Base-by-base conservation (phyloP, 768 basidiomycete species). In the Hygrocybe coccinea region DNA sequence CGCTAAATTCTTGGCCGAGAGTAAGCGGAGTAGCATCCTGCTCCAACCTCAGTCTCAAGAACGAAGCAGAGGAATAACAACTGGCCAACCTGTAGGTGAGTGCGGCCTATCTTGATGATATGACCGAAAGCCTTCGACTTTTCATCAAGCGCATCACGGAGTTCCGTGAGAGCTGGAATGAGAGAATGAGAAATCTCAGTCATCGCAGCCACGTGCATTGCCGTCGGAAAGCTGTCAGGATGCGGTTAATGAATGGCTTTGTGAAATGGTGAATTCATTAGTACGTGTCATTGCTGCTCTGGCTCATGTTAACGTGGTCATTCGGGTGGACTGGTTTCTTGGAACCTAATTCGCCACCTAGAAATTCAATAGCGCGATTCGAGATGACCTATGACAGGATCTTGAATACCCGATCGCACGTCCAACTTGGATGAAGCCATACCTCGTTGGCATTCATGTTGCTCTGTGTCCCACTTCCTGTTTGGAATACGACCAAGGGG, bases 401-500 rank as follows among this genome's bases (percentile, higher is more conserved):
- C 10, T 19, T 9, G 17, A 14, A 24, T n/a, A n/a, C n/a, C n/a
- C n/a, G n/a, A n/a, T n/a, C n/a, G n/a, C n/a, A n/a, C n/a, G n/a
- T n/a, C n/a, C n/a, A n/a, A n/a, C n/a, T 56, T 5, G 19, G 35
- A 24, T 39, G 12, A 7, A 11, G 7, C 43, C 35, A 29, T 19
- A 88, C 92, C 83, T 99, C 97, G 69, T 99, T 99, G 58, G 84
- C 91, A 71, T 91, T 99, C 97, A 99, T 99, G 77, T 99, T 99
- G 67, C 90, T 95, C 72, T 99, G 97, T 1, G 97, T 99, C 17
- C 97, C 97, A 54, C 91, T 95, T 57, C 97, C 97, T 21, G 97
- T 99, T 73, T 99, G 97, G 82, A 97, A 99, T 39, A 99, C 95
- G 36, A 99, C 97, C 37, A 99, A 77, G 22, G 97, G 97, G 76